A percentile compares a stretch with the other conserved stretches of the same genome.
Evolutionary conservation across 2,329 filamentous ascomycete genomes (phyloP).

Genomic region (Domatiomyces catenatus): DNA sequence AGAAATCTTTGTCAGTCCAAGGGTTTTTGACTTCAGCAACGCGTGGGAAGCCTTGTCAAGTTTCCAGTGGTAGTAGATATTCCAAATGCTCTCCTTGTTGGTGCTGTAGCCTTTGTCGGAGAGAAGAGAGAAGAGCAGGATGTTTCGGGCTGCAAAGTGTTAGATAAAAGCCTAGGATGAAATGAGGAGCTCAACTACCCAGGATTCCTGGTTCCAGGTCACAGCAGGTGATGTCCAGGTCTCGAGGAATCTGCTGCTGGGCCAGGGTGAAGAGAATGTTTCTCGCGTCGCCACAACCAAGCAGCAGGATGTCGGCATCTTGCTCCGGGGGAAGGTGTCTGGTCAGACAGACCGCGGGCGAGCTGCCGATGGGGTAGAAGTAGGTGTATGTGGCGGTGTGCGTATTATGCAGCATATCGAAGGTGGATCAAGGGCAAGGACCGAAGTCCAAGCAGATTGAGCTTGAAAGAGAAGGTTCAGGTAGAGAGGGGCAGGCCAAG

Average conservation of each 20-base stretch:
- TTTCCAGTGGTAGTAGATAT: slow-evolving; percentile 41
- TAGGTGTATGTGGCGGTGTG: slow-evolving; percentile 10
- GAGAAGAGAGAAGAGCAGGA: slow-evolving; percentile 38
- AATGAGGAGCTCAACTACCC: slow-evolving; percentile 25
- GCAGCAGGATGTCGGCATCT: slow-evolving; percentile 36
- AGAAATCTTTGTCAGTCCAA: slow-evolving; percentile 29
- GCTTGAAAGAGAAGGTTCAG: not conserved
- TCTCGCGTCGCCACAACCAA: slow-evolving; percentile 43
- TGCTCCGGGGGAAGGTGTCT: slow-evolving; percentile 34
- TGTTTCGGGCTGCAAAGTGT: slow-evolving; percentile 35
- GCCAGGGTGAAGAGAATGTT: slow-evolving; percentile 42
- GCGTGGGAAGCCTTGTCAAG: slow-evolving; percentile 26
- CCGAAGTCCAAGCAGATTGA: not conserved
- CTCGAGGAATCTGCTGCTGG: slow-evolving; percentile 23
- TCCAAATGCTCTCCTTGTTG: slow-evolving; percentile 30
- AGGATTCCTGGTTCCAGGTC: slow-evolving; percentile 37
- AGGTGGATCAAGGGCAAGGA: not conserved
- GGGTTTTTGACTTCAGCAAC: slow-evolving; percentile 29
- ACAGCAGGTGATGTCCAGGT: slow-evolving; percentile 43
- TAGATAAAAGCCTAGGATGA: not conserved
- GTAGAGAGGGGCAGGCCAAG: not conserved
- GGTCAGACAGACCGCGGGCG: slow-evolving; percentile 37
- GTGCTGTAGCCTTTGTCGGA: slow-evolving; percentile 25
- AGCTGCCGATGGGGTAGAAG: slow-evolving; percentile 33
- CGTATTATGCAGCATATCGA: not conserved